phyloP scores from a whole-genome alignment of 2,329 filamentous ascomycete species.

The Aspergillus felis region DNA sequence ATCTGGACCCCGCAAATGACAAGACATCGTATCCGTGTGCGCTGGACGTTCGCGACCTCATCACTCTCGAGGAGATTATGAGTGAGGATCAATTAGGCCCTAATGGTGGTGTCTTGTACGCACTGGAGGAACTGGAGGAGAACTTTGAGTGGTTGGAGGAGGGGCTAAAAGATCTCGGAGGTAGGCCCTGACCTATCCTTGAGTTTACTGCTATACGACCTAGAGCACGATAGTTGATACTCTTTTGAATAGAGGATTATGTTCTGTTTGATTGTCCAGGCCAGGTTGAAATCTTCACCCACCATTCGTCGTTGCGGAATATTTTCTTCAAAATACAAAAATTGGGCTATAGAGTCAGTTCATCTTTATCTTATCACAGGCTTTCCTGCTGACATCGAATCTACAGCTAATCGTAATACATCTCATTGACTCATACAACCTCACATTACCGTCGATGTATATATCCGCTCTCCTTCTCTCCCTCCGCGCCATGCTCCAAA shows the following conservation, averaged over 20 bases:
- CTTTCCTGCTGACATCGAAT: constrained; percentile 3
- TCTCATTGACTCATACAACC: constrained; percentile 87
- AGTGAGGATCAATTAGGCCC: constrained; percentile 82
- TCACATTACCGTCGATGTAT: constrained; percentile 90
- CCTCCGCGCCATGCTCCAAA: constrained; percentile 93
- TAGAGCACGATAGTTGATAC: constrained; percentile 1
- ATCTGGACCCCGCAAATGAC: constrained; percentile 96
- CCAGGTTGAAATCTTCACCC: constrained; percentile 95
- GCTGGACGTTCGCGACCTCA: constrained; percentile 81
- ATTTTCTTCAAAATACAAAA: constrained; percentile 91
- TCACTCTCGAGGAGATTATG: constrained; percentile 95
- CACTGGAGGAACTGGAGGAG: constrained; percentile 88
- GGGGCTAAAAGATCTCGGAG: constrained; percentile 69
- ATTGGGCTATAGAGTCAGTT: constrained; percentile 78
- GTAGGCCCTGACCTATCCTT: constrained; percentile 33
- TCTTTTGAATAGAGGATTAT: constrained; percentile 65
- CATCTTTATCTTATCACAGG: neutral
- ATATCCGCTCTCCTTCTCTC: constrained; percentile 91
- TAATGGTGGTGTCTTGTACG: constrained; percentile 89
- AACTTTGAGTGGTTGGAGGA: constrained; percentile 91
- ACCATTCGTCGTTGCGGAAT: constrained; percentile 85
- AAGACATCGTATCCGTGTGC: constrained; percentile 83
- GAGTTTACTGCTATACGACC: neutral
- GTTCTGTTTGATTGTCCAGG: constrained; percentile 94
- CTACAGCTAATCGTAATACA: constrained; percentile 84